Percentiles rank a stretch among this genome's conserved stretches.
Evolutionary conservation across 805 yeast species (phyloP).

Genomic region (Kodamaea neixiangensis): DNA sequence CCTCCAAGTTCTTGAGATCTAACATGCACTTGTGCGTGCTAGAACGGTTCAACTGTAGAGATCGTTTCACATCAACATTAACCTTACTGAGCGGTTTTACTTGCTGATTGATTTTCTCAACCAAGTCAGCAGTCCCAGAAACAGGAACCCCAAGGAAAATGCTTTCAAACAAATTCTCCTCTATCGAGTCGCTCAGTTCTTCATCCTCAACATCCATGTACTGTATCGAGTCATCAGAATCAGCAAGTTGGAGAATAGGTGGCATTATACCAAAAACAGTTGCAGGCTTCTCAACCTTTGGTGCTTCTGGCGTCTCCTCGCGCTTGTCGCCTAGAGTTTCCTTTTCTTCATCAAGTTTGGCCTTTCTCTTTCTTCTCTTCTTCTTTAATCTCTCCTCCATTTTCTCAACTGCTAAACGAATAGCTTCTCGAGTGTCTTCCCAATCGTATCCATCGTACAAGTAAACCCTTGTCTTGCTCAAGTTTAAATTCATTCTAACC

Average conservation of each 20-base stretch:
- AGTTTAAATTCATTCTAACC: constrained; percentile 31
- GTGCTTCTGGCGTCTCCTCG: not conserved
- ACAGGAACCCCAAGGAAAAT: constrained; percentile 7
- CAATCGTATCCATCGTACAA: constrained; percentile 93
- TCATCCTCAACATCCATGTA: constrained; percentile 11
- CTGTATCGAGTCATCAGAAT: constrained; percentile 9
- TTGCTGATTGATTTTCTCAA: constrained; percentile 1
- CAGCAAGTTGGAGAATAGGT: constrained; percentile 1
- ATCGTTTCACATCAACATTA: not conserved
- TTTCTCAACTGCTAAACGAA: constrained; percentile 62
- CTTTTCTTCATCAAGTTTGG: not conserved
- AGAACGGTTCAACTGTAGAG: constrained; percentile 6
- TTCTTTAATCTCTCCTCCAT: constrained; percentile 54
- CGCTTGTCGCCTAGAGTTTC: not conserved
- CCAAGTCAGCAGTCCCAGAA: not conserved
- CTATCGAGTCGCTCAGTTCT: constrained; percentile 7
- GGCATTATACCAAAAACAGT: not conserved
- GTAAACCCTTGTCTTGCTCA: constrained; percentile 44
- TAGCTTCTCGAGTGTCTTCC: constrained; percentile 70
- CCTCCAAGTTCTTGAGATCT: constrained; percentile 54
- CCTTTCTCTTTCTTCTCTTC: constrained; percentile 20
- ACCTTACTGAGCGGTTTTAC: constrained; percentile 2
- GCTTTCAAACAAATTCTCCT: constrained; percentile 9
- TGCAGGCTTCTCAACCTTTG: not conserved
- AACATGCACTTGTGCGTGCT: constrained; percentile 38